A percentile compares a stretch with the other conserved stretches of the same genome.
These are phyloP conservation scores for Pisolithus microcarpus DNA, from an alignment of 768 basidiomycete species.

Conservation along the genomic window DNA sequence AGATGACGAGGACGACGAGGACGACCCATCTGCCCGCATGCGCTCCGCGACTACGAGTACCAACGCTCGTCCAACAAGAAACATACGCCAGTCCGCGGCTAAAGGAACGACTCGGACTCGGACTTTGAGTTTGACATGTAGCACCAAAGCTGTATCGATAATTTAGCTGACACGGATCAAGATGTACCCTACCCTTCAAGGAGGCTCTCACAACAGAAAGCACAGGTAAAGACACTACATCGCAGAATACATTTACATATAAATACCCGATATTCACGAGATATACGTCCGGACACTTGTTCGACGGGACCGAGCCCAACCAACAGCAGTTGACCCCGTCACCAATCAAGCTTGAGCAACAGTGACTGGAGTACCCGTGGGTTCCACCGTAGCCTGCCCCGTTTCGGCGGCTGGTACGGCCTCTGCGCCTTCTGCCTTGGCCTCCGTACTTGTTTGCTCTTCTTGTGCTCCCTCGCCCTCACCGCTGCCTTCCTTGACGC, in stretches of 20 bases:
- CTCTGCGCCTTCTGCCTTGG: constrained; percentile 17
- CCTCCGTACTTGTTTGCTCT: constrained; percentile 15
- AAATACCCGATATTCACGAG: background rate
- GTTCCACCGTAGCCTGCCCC: constrained; percentile 9
- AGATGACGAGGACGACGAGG: constrained; percentile 43
- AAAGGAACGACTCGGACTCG: constrained; percentile 67
- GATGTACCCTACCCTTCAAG: background rate
- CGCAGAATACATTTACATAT: background rate
- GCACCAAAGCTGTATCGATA: background rate
- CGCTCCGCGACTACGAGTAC: constrained; percentile 52
- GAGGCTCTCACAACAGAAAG: constrained; percentile 3
- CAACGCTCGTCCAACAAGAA: constrained; percentile 46
- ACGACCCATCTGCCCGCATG: constrained; percentile 46
- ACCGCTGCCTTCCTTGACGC: constrained; percentile 21
- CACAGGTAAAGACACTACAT: background rate
- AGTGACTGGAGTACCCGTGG: background rate
- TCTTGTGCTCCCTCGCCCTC: constrained; percentile 20
- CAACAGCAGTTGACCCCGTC: background rate
- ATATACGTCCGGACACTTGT: background rate
- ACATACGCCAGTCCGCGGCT: constrained; percentile 41
- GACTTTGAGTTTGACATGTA: constrained; percentile 74
- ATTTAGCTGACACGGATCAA: background rate
- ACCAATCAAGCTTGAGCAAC: background rate
- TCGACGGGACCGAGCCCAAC: background rate
- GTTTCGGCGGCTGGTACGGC: constrained; percentile 10